phyloP scores from a whole-genome alignment of 2,329 filamentous ascomycete genomes.

The Fusarium sp. region DNA sequence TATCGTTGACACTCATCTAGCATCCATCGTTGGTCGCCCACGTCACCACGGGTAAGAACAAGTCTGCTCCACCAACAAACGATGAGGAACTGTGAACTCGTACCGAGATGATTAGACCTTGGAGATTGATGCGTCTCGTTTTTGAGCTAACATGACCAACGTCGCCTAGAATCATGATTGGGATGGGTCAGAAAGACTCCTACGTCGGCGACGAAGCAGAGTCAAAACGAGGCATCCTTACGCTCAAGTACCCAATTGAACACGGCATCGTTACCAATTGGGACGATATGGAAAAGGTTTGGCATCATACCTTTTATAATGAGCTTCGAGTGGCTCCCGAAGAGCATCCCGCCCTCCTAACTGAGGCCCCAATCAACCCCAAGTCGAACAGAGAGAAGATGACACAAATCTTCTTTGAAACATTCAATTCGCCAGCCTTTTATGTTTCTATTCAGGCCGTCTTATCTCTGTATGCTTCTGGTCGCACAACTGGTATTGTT shows the following conservation, averaged over 20 bases:
- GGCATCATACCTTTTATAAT: conserved; percentile 99
- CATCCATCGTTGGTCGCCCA: conserved; percentile 99
- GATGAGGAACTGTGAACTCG: neutral
- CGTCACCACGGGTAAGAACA: conserved; percentile 97
- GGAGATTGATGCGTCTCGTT: conserved; percentile 7
- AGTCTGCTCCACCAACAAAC: neutral
- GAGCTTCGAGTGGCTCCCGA: conserved; percentile 99
- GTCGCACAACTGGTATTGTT: conserved; percentile 99
- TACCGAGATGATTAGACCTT: neutral
- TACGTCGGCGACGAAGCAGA: conserved; percentile 99
- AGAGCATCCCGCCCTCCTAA: conserved; percentile 99
- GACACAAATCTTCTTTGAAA: conserved; percentile 99
- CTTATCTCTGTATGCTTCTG: conserved; percentile 98
- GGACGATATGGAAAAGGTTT: conserved; percentile 99
- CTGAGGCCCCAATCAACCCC: conserved; percentile 99
- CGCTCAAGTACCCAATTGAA: conserved; percentile 99
- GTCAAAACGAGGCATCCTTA: conserved; percentile 99
- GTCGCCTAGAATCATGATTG: conserved; percentile 94
- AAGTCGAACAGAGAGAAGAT: conserved; percentile 99
- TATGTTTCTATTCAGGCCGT: conserved; percentile 99
- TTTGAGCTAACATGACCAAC: conserved; percentile 23
- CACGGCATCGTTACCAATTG: conserved; percentile 99
- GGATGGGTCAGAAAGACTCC: conserved; percentile 99
- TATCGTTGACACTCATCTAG: conserved; percentile 58
- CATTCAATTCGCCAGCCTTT: conserved; percentile 99